phyloP scores from a whole-genome alignment of 2,329 filamentous ascomycete genomes.

The Cercospora zeina region DNA sequence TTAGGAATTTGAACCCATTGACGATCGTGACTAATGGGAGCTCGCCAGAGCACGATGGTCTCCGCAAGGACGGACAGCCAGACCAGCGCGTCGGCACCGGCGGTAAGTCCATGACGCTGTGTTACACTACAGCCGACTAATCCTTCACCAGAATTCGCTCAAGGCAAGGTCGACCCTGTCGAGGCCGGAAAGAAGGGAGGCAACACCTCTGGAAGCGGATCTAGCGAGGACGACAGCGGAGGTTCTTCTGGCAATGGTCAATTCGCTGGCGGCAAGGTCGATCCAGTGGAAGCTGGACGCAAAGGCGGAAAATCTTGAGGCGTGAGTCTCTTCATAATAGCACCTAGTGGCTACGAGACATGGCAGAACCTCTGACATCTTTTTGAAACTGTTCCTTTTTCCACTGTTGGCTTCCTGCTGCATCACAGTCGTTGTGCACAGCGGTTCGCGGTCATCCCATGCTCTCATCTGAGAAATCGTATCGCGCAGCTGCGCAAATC shows the following conservation, averaged over 20 bases:
- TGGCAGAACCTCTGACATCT: neutral
- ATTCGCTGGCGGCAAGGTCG: constrained; percentile 29
- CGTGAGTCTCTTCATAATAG: neutral
- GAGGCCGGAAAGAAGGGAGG: constrained; percentile 47
- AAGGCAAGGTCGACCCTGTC: constrained; percentile 43
- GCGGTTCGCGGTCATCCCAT: no score
- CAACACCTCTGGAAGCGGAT: constrained; percentile 29
- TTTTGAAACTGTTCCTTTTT: neutral
- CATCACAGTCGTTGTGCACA: no score
- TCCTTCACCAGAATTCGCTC: neutral
- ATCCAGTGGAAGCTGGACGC: constrained; percentile 21
- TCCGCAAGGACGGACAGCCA: constrained; percentile 47
- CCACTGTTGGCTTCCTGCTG: no score
- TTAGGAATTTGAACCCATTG: neutral
- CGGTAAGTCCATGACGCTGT: constrained; percentile 12
- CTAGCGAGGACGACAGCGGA: constrained; percentile 26
- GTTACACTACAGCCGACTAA: neutral
- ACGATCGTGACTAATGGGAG: constrained; percentile 9
- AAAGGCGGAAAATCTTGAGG: constrained; percentile 22
- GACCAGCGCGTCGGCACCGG: constrained; percentile 47
- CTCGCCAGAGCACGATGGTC: constrained; percentile 45
- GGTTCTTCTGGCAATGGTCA: constrained; percentile 26
- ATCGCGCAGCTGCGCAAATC: no score
- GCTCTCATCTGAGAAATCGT: no score
- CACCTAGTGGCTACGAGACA: neutral